Evolutionary conservation across 192 early-diverging fungal genomes (phyloP).

Genomic region (Backusella circina): DNA sequence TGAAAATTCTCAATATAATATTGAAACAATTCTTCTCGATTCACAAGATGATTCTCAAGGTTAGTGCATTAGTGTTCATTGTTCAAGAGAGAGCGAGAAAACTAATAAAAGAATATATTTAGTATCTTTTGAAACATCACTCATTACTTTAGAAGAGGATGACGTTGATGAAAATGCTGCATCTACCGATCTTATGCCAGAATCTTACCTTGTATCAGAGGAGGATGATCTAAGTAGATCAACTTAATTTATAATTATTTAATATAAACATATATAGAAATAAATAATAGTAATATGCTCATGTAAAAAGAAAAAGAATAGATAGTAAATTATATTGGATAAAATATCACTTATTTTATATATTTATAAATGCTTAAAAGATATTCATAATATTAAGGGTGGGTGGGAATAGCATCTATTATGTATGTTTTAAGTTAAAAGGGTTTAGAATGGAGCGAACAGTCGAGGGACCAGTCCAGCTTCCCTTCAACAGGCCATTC

Average conservation of each 20-base stretch:
- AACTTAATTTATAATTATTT: neutral
- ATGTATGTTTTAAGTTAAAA: constrained; percentile 19
- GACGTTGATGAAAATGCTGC: neutral
- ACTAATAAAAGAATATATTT: neutral
- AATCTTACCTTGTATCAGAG: constrained; percentile 2
- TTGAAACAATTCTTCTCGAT: neutral
- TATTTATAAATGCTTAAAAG: neutral
- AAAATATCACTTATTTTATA: too few relatives aligned
- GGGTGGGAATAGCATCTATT: neutral
- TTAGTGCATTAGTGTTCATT: neutral
- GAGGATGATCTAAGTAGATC: neutral
- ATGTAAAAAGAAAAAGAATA: neutral
- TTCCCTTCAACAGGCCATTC: constrained; percentile 74
- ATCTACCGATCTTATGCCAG: neutral
- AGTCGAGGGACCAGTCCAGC: constrained; percentile 67
- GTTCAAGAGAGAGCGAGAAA: neutral
- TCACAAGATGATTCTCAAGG: neutral
- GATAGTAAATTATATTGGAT: neutral
- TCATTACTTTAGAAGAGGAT: neutral
- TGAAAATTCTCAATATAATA: neutral
- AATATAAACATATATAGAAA: neutral
- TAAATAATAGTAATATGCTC: neutral
- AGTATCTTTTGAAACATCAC: neutral
- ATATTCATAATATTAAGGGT: neutral
- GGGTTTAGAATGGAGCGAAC: constrained; percentile 52